These are phyloP conservation scores for Mycena pura DNA, from an alignment of 768 basidiomycete genomes.

Conservation along the genomic window DNA sequence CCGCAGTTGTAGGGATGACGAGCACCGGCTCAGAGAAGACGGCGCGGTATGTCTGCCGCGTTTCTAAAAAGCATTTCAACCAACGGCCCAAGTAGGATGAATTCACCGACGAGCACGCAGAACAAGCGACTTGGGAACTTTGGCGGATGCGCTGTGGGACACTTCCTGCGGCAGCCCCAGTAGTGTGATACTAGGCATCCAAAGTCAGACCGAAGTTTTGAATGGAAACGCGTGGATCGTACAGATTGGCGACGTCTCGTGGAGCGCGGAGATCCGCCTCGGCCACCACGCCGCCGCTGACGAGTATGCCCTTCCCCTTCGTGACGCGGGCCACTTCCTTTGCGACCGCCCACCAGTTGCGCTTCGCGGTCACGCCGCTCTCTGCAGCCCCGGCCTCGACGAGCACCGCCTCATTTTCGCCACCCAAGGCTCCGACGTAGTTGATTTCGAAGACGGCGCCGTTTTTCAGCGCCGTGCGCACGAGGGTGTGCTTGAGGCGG, in stretches of 20 bases:
- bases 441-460: constrained; percentile 85
- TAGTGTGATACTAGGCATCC: constrained; percentile 60
- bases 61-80: constrained; percentile 53
- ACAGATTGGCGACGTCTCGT: constrained; percentile 81
- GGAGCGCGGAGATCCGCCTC: constrained; percentile 74
- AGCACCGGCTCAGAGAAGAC: constrained; percentile 78
- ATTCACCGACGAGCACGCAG: constrained; percentile 71
- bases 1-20: constrained; percentile 69
- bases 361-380: constrained; percentile 60
- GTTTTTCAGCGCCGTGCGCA: constrained; percentile 81
- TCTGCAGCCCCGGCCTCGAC: constrained; percentile 57
- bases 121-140: constrained; percentile 68
- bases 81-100: not conserved
- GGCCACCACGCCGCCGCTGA: constrained; percentile 71
- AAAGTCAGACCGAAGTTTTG: not conserved
- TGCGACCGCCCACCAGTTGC: constrained; percentile 87
- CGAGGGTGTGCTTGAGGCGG: constrained; percentile 82
- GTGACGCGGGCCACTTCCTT: constrained; percentile 81
- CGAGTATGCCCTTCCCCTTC: constrained; percentile 77
- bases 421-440: constrained; percentile 78
- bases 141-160: constrained; percentile 67
- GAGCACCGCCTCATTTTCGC: constrained; percentile 55
- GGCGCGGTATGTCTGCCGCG: constrained; percentile 81
- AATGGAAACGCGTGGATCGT: constrained; percentile 29
- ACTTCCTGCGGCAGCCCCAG: constrained; percentile 73